Base-by-base conservation (phyloP, 2,329 filamentous ascomycete genomes). In the Aspergillus felis region DNA sequence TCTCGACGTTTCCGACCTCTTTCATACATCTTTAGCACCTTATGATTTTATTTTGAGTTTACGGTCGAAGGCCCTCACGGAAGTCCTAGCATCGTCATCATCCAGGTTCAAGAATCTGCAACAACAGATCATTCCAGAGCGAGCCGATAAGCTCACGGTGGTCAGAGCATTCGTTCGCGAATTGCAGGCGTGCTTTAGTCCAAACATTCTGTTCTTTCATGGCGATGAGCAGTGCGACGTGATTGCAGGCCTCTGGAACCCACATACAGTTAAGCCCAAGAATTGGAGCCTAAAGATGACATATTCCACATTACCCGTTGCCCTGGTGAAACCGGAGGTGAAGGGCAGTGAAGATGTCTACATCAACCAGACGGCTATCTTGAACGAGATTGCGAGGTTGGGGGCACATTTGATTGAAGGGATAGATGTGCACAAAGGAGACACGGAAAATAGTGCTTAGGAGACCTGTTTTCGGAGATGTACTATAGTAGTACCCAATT, bases 11-110 rank as follows among this genome's bases (percentile, higher is more conserved):
- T 76, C 79, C 32, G 73, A 78, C 1, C 80, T 97, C 8, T 97
- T 97, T 76, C 79, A 83, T n/a, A 81, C 88, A 3, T 84, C 87
- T 0, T 79, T 91, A 5, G 74, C 75, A 9, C 92, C 96, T 63
- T 99, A 92, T 72, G 91, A 97, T 71, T 88, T 97, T 61, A 77
- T 93, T n/a, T 79, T 99, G 55, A 84, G 88, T 68, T 78, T 97
- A 22, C 83, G 84, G 17, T 64, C 81, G 32, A 85, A 83, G 51
- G 70, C 83, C 57, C 74, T 65, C 70, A 52, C 74, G 47, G 65
- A 76, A 77, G 50, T 70, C 72, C 41, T 69, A 57, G 67, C 75
- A 42, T 66, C 56, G 42, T 66, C 56, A n/a, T 69, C 57, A 63
- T 71, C 59, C 61, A 76, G 59, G 29, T 97, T 88, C 80, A 96